Percentiles rank a stretch among this genome's conserved stretches.
Conservation (phyloP, 148 eudicot species). For the Polygonum maritimum region DNA sequence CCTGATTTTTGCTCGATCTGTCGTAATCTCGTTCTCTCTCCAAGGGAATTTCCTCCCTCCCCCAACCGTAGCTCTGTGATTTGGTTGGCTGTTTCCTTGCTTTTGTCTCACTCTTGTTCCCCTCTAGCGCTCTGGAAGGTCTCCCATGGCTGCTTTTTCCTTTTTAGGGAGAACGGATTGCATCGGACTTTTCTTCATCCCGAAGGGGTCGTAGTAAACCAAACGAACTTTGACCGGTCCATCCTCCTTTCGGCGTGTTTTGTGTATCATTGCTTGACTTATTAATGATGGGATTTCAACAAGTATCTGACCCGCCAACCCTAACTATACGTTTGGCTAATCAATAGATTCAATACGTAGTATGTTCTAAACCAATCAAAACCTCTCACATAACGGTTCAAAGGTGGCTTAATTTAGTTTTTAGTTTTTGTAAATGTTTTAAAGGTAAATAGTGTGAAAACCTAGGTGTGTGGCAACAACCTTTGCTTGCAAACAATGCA, state of each 20-base stretch:
- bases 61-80: background rate
- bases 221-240: background rate
- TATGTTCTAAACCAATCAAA: too few species aligned
- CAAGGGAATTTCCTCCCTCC: background rate
- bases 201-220: background rate
- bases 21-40: background rate
- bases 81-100: background rate
- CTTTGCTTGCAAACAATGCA: too few species aligned
- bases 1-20: constrained; percentile 3
- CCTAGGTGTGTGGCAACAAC: too few species aligned
- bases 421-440: too few species aligned
- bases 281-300: too few species aligned
- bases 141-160: constrained; percentile 2
- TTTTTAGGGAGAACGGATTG: background rate
- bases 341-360: too few species aligned
- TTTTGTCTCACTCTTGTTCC: background rate
- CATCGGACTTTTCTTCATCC: background rate
- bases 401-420: too few species aligned
- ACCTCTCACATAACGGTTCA: too few species aligned
- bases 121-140: background rate
- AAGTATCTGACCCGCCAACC: too few species aligned
- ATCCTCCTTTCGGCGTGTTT: background rate
- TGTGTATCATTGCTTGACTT: too few species aligned
- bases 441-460: too few species aligned
- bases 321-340: too few species aligned